Conservation (phyloP, 2,329 filamentous ascomycete genomes). For the Podosphaera aphanis region DNA sequence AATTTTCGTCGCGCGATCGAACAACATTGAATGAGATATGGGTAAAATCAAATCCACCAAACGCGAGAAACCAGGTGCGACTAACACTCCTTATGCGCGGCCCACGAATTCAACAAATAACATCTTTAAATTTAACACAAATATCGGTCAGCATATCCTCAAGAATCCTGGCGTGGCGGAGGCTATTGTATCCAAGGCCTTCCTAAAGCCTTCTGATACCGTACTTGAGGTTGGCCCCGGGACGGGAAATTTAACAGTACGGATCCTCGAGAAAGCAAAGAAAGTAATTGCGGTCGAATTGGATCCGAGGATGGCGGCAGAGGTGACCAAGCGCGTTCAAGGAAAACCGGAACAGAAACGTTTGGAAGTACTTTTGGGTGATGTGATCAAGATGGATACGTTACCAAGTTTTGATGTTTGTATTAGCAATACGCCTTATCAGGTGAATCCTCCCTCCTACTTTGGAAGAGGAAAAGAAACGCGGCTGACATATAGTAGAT, state of each 20-base stretch:
- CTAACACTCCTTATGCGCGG: constrained; percentile 13
- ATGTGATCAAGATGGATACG: constrained; percentile 62
- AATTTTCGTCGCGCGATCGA: too few species aligned
- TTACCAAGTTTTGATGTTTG: constrained; percentile 56
- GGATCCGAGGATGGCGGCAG: constrained; percentile 78
- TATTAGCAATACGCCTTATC: constrained; percentile 45
- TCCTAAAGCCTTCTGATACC: constrained; percentile 65
- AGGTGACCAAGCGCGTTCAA: constrained; percentile 82
- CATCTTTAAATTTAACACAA: constrained; percentile 75
- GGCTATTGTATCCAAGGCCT: constrained; percentile 65
- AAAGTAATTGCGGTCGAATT: constrained; percentile 69
- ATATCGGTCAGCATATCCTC: constrained; percentile 50
- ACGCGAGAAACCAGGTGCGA: constrained; percentile 12
- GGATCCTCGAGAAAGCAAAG: constrained; percentile 71
- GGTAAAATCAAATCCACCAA: constrained; percentile 16
- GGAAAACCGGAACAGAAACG: constrained; percentile 65
- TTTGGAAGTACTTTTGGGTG: constrained; percentile 70
- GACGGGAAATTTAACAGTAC: constrained; percentile 69
- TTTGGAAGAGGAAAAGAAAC: neutral
- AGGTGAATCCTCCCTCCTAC: constrained; percentile 20
- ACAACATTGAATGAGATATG: constrained; percentile 12
- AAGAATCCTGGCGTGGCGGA: constrained; percentile 75
- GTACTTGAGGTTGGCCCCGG: constrained; percentile 86
- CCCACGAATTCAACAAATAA: constrained; percentile 31
- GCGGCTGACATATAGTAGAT: constrained; percentile 29